phyloP scores from a whole-genome alignment of 257 asterid genomes.

The Solanum peruvianum region DNA sequence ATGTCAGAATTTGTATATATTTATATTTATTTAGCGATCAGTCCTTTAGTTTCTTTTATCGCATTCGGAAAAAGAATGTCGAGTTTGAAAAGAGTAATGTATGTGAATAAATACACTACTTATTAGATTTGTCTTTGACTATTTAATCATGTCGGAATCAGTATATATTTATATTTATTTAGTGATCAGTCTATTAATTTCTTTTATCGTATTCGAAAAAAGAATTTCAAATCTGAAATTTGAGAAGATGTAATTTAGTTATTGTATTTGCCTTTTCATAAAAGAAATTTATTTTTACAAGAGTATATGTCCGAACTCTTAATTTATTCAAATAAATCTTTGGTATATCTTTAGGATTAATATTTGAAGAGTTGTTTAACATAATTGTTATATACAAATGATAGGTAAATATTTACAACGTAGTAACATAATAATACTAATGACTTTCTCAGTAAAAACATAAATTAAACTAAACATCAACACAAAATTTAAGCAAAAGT shows the following conservation, averaged over 20 bases:
- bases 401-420: accelerated
- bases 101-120: background rate
- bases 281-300: background rate
- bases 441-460: too few relatives aligned
- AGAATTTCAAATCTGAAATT: too few relatives aligned
- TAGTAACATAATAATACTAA: background rate
- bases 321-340: background rate
- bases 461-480: too few relatives aligned
- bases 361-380: background rate
- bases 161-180: background rate
- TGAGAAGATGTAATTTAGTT: too few relatives aligned
- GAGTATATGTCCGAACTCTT: background rate
- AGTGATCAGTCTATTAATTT: background rate
- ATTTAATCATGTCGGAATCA: background rate
- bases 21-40: background rate
- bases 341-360: background rate
- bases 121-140: background rate
- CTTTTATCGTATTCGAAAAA: background rate
- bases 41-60: background rate
- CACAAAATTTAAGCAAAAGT: accelerated
- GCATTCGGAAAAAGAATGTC: background rate
- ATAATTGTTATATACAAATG: background rate
- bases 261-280: background rate
- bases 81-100: background rate
- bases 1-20: background rate